A percentile compares a stretch with the other conserved stretches of the same genome.
Conservation (phyloP, 306 rosid genomes). For the Herpetospermum pedunculosum region DNA sequence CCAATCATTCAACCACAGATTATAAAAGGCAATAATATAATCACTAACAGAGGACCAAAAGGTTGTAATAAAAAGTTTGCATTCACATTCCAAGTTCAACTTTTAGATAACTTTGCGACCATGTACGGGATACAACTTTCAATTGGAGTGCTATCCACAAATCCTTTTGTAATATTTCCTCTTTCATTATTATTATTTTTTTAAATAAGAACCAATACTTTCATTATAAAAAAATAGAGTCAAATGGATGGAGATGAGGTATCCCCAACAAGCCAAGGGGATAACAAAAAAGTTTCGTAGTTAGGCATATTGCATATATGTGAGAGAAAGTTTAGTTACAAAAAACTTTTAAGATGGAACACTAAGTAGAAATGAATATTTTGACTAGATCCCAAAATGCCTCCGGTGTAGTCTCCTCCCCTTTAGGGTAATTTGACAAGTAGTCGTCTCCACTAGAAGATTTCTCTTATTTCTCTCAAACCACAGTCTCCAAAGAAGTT, state of each 20-base stretch:
- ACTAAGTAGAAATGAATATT: too few species aligned
- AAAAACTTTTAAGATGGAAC: too few species aligned
- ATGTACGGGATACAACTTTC: not conserved
- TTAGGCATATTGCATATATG: too few species aligned
- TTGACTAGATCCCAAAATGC: too few species aligned
- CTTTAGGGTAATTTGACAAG: too few species aligned
- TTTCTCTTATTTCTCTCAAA: too few species aligned
- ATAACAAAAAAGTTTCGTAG: not conserved
- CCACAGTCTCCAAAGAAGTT: too few species aligned
- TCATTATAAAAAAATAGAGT: not conserved
- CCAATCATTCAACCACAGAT: not conserved
- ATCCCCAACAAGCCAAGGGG: not conserved
- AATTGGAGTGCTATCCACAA: not conserved
- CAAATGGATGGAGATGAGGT: not conserved
- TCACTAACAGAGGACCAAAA: not conserved
- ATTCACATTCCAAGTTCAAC: not conserved
- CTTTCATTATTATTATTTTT: not conserved
- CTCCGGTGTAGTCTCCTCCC: too few species aligned
- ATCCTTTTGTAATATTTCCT: not conserved
- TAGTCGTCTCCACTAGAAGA: too few species aligned
- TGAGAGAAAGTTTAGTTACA: too few species aligned
- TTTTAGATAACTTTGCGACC: not conserved
- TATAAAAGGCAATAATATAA: not conserved
- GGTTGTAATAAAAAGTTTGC: not conserved
- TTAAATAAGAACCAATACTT: not conserved